phyloP scores from a whole-genome alignment of 208 protist genomes.

The Leishmania mexicana region DNA sequence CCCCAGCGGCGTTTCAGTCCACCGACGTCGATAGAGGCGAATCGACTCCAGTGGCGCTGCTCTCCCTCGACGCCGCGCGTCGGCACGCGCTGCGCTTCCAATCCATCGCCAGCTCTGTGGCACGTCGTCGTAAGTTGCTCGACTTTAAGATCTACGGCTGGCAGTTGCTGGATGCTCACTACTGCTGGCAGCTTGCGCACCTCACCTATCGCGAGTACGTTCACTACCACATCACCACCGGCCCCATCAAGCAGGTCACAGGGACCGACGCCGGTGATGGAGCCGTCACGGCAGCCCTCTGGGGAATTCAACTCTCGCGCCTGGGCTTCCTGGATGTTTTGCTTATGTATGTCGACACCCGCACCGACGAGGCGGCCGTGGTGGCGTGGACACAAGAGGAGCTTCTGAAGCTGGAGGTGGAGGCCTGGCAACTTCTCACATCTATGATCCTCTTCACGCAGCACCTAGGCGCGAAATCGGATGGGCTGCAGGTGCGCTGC shows the following conservation, averaged over 20 bases:
- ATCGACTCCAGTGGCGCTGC: constrained; percentile 14
- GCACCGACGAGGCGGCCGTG: constrained; percentile 48
- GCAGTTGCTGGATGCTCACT: constrained; percentile 71
- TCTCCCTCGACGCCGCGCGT: constrained; percentile 34
- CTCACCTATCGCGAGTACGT: constrained; percentile 32
- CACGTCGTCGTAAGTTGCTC: constrained; percentile 29
- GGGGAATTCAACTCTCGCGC: constrained; percentile 43
- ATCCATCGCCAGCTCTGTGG: constrained; percentile 59
- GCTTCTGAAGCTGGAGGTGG: constrained; percentile 60
- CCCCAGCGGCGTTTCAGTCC: constrained; percentile 4
- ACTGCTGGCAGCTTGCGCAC: constrained; percentile 63
- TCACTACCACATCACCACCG: constrained; percentile 1
- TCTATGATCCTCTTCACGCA: constrained; percentile 56
- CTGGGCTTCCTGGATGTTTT: constrained; percentile 72
- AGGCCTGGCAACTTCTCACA: constrained; percentile 70
- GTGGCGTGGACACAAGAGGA: constrained; percentile 75
- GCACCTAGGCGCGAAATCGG: constrained; percentile 18
- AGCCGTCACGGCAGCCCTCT: constrained; percentile 24
- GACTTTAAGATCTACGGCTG: constrained; percentile 81
- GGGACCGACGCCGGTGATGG: constrained; percentile 4
- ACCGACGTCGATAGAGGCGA: not conserved
- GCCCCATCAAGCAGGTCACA: not conserved
- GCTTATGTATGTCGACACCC: constrained; percentile 69
- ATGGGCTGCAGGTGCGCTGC: constrained; percentile 12
- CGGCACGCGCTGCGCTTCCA: constrained; percentile 53